A percentile compares a stretch with the other conserved stretches of the same genome.
Evolutionary conservation across 306 rosid species (phyloP).

Genomic region (Malus sylvestris): DNA sequence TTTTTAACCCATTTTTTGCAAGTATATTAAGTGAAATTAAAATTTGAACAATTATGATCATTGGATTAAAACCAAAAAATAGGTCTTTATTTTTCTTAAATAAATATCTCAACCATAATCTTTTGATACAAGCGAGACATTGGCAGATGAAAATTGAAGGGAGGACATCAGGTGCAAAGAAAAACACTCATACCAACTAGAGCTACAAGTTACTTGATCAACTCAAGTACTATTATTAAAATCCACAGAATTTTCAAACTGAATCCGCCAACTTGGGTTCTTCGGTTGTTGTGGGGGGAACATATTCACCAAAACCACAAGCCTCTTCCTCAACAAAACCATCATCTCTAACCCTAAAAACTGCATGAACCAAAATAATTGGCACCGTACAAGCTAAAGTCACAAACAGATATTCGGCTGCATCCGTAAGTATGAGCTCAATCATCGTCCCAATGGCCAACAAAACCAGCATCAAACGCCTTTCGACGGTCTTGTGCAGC

Average conservation of each 20-base stretch:
- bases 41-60: too few species aligned
- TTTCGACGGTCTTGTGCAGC: conserved; percentile 38
- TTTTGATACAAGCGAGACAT: background rate
- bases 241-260: conserved; percentile 19
- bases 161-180: background rate
- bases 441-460: conserved; percentile 35
- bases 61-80: background rate
- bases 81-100: background rate
- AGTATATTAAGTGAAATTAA: too few species aligned
- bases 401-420: conserved; percentile 42
- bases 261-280: conserved; percentile 1
- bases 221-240: background rate
- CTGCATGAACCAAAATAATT: conserved; percentile 51
- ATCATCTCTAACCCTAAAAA: conserved; percentile 35
- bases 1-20: background rate
- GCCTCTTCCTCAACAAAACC: conserved; percentile 25
- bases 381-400: conserved; percentile 38
- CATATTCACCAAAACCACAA: conserved; percentile 24
- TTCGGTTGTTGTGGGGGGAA: conserved; percentile 19
- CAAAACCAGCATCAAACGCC: conserved; percentile 31
- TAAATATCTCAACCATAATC: background rate
- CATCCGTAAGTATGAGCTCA: conserved; percentile 35
- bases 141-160: background rate
- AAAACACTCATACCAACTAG: background rate
- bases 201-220: background rate